phyloP scores from a whole-genome alignment of 2,329 filamentous ascomycete genomes.

The Fusarium transvaalense region DNA sequence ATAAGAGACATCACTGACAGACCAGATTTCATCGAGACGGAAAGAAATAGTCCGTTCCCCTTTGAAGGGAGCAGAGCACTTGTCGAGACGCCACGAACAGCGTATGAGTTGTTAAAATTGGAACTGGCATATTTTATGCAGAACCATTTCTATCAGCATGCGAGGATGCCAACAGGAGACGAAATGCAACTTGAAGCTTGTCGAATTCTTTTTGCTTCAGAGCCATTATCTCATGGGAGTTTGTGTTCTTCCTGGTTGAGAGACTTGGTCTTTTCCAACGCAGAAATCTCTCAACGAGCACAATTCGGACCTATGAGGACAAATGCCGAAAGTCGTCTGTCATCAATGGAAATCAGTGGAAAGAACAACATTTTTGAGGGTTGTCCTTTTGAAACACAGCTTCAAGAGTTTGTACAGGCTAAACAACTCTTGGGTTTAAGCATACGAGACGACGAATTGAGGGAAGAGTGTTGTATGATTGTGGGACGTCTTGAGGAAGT shows the following conservation, averaged over 20 bases:
- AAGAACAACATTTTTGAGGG: constrained; percentile 49
- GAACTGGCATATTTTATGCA: constrained; percentile 45
- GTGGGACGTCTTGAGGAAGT: constrained; percentile 35
- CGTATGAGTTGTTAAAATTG: constrained; percentile 42
- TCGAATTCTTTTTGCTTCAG: constrained; percentile 30
- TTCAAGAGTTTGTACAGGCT: constrained; percentile 36
- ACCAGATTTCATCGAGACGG: constrained; percentile 41
- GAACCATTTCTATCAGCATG: constrained; percentile 39
- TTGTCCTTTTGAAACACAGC: constrained; percentile 47
- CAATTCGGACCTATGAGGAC: constrained; percentile 47
- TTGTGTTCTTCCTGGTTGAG: constrained; percentile 35
- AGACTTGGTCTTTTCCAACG: constrained; percentile 37
- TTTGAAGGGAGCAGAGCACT: constrained; percentile 37
- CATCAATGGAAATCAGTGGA: constrained; percentile 45
- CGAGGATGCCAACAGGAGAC: constrained; percentile 26
- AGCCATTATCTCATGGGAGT: neutral
- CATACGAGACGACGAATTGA: constrained; percentile 33
- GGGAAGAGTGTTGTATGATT: constrained; percentile 43
- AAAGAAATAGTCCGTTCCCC: constrained; percentile 40
- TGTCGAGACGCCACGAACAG: constrained; percentile 37
- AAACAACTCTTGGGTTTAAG: constrained; percentile 17
- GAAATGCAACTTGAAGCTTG: constrained; percentile 45
- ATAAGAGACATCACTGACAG: neutral
- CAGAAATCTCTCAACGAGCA: constrained; percentile 33
- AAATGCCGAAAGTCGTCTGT: constrained; percentile 42